phyloP scores from a whole-genome alignment of 75 land plant genomes.

The Azolla pinnata region DNA sequence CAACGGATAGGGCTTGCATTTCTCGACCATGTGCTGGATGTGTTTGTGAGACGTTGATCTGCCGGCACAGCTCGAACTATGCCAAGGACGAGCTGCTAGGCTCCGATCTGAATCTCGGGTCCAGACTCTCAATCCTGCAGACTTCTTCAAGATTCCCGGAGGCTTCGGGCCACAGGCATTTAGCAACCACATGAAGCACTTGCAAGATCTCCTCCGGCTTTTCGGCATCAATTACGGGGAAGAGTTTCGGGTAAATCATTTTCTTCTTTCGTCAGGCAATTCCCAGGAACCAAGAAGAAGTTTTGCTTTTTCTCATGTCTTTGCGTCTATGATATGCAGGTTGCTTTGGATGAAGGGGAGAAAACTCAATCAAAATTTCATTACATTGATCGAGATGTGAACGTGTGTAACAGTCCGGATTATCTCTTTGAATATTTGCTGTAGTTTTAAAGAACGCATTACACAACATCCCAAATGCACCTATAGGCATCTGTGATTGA shows the following conservation, averaged over 20 bases:
- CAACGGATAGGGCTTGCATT: not conserved
- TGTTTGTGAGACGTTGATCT: not conserved
- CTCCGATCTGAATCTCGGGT: not conserved
- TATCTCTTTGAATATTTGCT: too few relatives aligned
- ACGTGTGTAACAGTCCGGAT: conserved; percentile 18
- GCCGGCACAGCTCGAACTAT: not conserved
- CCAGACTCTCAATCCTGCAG: not conserved
- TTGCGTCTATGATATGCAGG: conserved; percentile 10
- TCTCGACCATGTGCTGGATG: not conserved
- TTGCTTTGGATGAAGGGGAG: conserved; percentile 31
- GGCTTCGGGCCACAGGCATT: not conserved
- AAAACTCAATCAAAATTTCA: conserved; percentile 5
- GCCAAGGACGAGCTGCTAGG: not conserved
- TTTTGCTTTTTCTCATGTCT: not conserved
- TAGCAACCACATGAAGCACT: not conserved
- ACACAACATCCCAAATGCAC: not conserved
- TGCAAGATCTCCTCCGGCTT: not conserved
- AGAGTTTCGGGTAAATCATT: conserved; percentile 23
- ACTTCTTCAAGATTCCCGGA: not conserved
- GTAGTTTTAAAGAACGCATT: not conserved
- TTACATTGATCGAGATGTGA: conserved; percentile 22
- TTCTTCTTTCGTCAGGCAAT: not conserved
- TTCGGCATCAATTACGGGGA: conserved; percentile 11
- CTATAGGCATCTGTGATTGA: too few relatives aligned
- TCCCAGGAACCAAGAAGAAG: not conserved